Evolutionary conservation across 1,139 yeast genomes (phyloP), one percentile per base, ranked within the genome.

Genomic region (Pneumocystis carinii): DNA sequence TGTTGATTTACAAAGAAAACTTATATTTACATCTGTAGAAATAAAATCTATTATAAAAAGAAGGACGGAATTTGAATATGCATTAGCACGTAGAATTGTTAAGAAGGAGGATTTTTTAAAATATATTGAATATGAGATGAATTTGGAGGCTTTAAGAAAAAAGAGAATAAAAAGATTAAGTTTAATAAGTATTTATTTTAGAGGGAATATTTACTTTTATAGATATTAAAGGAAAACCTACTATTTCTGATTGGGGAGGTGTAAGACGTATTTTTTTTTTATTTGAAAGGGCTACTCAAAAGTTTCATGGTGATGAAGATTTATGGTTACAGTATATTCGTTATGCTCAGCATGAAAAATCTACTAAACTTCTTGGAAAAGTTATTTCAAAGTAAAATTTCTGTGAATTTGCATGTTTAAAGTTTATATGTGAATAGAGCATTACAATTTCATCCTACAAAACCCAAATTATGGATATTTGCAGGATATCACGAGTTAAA

Each of bases 401-500:
- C 24, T 61, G 4, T 29, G 15, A 39, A 55, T 15, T 24, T n/a
- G n/a, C 10, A 14, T 32, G n/a, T 38, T 27, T 17, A 8, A 12
- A 17, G 17, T 24, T 38, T 19, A 53, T 19, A n/a, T 3, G 27
- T n/a, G 14, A 36, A 39, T 10, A 59, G 83, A 66, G 78, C 92
- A 69, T 78, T 94, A 69, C 90, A 86, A 74, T 76, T 89, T 67
- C 97, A 92, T 72, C 97, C 98, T n/a, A 81, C 88, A 63, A 87
- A 90, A 71, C 82, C 90, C 1, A 86, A 85, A 69, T 87, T 94
- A 15, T 94, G 98, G 98, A 82, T 92, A 62, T 82, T 90, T 70
- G 97, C 97, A 32, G 97, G 97, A 61, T 88, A 88, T 72, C 90
- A 89, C 74, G 97, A 94, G 75, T 85, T 88, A 70, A 96, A 92